Base-by-base conservation (phyloP, 2,329 filamentous ascomycete genomes). In the Fusarium brevicatenulatum region DNA sequence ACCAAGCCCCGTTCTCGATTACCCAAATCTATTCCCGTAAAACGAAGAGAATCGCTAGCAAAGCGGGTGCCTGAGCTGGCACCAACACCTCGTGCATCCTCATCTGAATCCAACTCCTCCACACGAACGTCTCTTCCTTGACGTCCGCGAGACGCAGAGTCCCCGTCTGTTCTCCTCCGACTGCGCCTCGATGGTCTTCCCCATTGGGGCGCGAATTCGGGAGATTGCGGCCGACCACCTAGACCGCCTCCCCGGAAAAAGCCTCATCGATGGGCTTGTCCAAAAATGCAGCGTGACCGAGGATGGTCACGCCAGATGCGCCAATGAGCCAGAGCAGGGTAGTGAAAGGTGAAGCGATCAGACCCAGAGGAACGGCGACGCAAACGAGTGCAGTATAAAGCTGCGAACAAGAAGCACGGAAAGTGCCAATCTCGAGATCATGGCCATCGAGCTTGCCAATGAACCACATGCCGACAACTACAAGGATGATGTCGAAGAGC, bases 191-290 rank as follows among this genome's bases (percentile, higher is more conserved):
- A 93, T 96, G 95, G 94, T 98, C 95, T 98, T 98, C 95, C 95
- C 95, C 93, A 95, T 90, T 88, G 92, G 93, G 95, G 95, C 95
- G 92, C 91, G 89, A 84, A 86, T 91, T 91, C 88, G 90, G 95
- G 95, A 97, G 95, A 92, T 96, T 93, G 96, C 96, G 95, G 95
- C 94, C 95, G 96, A 98, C 95, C 95, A 97, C 90, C 91, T 98
- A 99, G 93, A 99, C 96, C 95, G 96, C 95, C 95, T 99, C 96
- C 95, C 97, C 96, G 89, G 95, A 98, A 98, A 99, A 99, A 98
- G 95, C 95, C 95, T 97, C 95, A 91, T 98, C 96, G 88, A 98
- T 97, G 68, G 95, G 95, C 90, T 97, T 98, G 83, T 98, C 95
- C 92, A 98, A 91, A 82, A 98, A 91, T 73, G 95, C 89, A 77